These are phyloP conservation scores for Erodium moschatum DNA, from an alignment of 441 rosid species.

Conservation along the genomic window DNA sequence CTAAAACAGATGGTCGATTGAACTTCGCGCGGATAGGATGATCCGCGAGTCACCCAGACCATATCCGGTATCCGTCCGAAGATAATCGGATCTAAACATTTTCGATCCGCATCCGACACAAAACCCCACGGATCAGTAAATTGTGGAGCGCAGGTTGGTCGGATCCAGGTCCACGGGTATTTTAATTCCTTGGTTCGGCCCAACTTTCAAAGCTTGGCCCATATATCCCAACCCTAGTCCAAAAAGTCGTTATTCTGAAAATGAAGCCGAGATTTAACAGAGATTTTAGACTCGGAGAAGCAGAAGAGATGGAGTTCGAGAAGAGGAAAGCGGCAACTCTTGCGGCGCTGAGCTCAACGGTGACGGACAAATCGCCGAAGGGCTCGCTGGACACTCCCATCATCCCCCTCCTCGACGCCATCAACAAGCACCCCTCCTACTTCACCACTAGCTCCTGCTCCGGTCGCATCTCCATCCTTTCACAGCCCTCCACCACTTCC, in stretches of 20 bases:
- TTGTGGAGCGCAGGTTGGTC: too few species aligned
- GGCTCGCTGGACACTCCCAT: slow-evolving; percentile 68
- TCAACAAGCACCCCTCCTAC: slow-evolving; percentile 65
- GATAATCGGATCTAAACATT: too few species aligned
- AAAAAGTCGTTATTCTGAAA: not conserved
- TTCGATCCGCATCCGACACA: too few species aligned
- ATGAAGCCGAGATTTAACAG: not conserved
- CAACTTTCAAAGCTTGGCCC: not conserved
- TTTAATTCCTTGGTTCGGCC: not conserved
- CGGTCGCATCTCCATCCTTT: slow-evolving; percentile 78
- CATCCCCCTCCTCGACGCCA: slow-evolving; percentile 54
- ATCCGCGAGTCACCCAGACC: too few species aligned
- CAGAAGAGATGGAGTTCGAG: slow-evolving; percentile 50
- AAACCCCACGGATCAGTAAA: too few species aligned
- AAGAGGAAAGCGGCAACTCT: slow-evolving; percentile 64
- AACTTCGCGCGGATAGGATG: too few species aligned
- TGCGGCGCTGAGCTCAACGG: slow-evolving; percentile 47
- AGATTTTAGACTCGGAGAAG: not conserved
- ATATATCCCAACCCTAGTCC: not conserved
- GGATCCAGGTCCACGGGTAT: too few species aligned
- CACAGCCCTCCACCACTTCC: slow-evolving; percentile 39
- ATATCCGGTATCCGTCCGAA: too few species aligned
- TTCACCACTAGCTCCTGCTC: slow-evolving; percentile 94
- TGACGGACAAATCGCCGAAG: slow-evolving; percentile 70
- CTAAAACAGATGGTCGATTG: too few species aligned